Percentiles rank a stretch among this genome's conserved stretches.
phyloP scores from a whole-genome alignment of 2,329 filamentous ascomycete genomes.

The Ophiostoma quercus region DNA sequence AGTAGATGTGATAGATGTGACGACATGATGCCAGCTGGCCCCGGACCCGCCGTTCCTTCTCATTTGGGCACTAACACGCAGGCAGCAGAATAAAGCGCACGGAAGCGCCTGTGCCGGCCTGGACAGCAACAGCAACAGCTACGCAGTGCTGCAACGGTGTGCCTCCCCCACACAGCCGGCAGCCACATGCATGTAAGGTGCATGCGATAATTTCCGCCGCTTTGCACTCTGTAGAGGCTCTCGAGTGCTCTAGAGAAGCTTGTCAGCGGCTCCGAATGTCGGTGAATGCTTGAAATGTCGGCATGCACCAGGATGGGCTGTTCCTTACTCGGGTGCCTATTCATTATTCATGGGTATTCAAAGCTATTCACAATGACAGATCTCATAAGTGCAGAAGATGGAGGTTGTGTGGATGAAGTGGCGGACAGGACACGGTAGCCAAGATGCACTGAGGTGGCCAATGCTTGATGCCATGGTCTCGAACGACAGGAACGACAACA shows the following conservation, averaged over 20 bases:
- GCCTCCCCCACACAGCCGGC: not conserved
- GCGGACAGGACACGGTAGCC: not conserved
- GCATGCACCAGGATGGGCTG: not conserved
- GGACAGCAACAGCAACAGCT: not conserved
- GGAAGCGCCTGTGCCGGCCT: not conserved
- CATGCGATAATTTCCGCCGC: not conserved
- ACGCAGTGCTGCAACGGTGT: not conserved
- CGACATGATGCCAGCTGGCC: not conserved
- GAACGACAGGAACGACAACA: no score
- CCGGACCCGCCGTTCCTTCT: not conserved
- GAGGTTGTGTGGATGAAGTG: no score
- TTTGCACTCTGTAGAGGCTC: not conserved
- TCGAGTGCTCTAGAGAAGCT: not conserved
- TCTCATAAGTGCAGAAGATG: not conserved
- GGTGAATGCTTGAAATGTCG: not conserved
- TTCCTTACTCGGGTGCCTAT: not conserved
- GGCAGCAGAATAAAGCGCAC: not conserved
- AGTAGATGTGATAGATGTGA: not conserved
- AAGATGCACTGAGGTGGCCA: not conserved
- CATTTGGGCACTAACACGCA: conserved; percentile 10
- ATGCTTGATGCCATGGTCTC: no score
- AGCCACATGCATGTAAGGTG: not conserved
- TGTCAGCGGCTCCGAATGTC: not conserved
- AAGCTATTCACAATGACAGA: not conserved
- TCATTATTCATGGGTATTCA: not conserved